phyloP scores from a whole-genome alignment of 1,284 basidiomycete species.

The Polyporus tsugae region DNA sequence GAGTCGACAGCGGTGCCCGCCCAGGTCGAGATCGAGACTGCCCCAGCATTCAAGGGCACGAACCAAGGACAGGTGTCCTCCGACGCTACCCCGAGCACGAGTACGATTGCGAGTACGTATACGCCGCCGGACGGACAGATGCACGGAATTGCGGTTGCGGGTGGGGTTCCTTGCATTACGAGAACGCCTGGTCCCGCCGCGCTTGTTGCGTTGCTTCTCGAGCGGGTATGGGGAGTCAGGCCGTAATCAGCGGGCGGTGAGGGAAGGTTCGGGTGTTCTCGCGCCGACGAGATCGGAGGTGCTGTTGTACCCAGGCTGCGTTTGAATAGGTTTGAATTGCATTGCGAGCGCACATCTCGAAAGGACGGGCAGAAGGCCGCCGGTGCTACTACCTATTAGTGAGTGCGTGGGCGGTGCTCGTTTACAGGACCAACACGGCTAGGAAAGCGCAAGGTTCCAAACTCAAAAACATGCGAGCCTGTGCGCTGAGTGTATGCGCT shows the following conservation, averaged over 20 bases:
- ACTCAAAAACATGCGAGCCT: neutral
- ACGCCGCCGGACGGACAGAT: slow-evolving; percentile 22
- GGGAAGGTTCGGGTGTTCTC: slow-evolving; percentile 1
- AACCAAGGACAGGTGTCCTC: neutral
- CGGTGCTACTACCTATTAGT: neutral
- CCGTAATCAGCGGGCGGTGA: slow-evolving; percentile 17
- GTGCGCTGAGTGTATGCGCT: neutral
- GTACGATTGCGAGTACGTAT: neutral
- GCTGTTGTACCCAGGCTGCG: neutral
- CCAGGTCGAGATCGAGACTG: slow-evolving; percentile 56
- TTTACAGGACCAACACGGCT: neutral
- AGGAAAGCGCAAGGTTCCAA: neutral
- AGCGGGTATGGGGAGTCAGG: slow-evolving; percentile 65
- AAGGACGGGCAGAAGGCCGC: neutral
- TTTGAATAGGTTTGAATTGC: slow-evolving; percentile 18
- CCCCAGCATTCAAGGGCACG: slow-evolving; percentile 17
- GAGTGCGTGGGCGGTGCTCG: neutral
- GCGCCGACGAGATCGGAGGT: slow-evolving; percentile 29
- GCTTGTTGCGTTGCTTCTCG: slow-evolving; percentile 56
- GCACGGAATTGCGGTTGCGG: slow-evolving; percentile 21
- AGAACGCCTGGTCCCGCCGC: slow-evolving; percentile 63
- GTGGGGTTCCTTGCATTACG: slow-evolving; percentile 61
- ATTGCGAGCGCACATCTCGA: neutral
- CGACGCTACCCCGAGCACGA: neutral
- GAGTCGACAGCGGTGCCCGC: slow-evolving; percentile 63